phyloP scores from a whole-genome alignment of 176 grass and related monocot genomes.

The Pontederia crassipes region DNA sequence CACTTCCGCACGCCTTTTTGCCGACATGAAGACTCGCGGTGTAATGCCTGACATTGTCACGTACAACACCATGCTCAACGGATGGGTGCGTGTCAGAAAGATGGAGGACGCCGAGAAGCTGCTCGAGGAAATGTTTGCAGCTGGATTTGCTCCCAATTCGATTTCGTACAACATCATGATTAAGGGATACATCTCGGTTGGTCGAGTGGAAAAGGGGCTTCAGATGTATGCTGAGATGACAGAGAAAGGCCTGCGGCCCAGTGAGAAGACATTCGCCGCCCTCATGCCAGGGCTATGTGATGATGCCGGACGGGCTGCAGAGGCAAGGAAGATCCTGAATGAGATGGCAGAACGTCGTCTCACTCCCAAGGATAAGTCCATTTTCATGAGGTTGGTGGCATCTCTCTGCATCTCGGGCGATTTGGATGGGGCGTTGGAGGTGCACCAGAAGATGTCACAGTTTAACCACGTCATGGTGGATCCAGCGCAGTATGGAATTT shows the following conservation, averaged over 20 bases:
- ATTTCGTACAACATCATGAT: constrained; percentile 90
- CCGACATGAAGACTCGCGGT: constrained; percentile 64
- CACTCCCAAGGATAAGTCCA: constrained; percentile 74
- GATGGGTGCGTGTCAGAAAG: constrained; percentile 50
- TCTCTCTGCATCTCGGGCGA: constrained; percentile 60
- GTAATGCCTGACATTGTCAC: constrained; percentile 44
- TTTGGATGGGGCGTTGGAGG: constrained; percentile 66
- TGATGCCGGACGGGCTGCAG: constrained; percentile 39
- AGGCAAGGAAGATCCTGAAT: constrained; percentile 42
- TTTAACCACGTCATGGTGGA: constrained; percentile 58
- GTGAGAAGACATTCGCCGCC: constrained; percentile 79
- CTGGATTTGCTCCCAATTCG: constrained; percentile 38
- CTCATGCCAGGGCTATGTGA: constrained; percentile 87
- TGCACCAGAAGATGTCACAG: constrained; percentile 52
- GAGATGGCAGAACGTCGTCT: constrained; percentile 64
- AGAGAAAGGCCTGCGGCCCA: constrained; percentile 62
- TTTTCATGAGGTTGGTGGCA: constrained; percentile 58
- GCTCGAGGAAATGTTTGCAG: constrained; percentile 51
- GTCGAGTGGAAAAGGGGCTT: constrained; percentile 46
- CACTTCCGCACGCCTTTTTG: constrained; percentile 39
- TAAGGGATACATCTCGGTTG: constrained; percentile 51
- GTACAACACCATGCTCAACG: constrained; percentile 70
- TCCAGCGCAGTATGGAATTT: constrained; percentile 52
- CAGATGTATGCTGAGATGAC: constrained; percentile 55
- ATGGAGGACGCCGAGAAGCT: constrained; percentile 67